Conservation (phyloP, 441 rosid species). For the Pelargonium hybrid region DNA sequence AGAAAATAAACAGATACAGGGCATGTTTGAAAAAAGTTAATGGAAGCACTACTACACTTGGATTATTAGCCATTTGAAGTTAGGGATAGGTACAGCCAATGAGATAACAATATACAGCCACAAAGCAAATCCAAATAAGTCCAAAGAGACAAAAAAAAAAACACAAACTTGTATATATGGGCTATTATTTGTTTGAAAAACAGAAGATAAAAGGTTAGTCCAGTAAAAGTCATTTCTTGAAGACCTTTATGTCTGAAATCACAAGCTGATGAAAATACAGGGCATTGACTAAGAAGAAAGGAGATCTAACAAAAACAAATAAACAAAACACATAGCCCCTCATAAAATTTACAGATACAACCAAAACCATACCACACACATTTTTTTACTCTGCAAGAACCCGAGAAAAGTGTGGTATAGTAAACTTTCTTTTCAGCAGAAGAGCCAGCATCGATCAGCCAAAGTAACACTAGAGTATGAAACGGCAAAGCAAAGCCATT, state of each 20-base stretch:
- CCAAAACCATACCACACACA: background rate
- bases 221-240: background rate
- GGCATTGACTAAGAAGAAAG: constrained; percentile 10
- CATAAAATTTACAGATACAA: background rate
- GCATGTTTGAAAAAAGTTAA: background rate
- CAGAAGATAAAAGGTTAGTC: constrained; percentile 13
- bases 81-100: background rate
- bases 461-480: background rate
- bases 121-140: constrained; percentile 6
- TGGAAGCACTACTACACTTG: background rate
- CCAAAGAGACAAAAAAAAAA: constrained; percentile 7
- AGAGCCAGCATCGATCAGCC: background rate
- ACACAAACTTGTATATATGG: background rate
- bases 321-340: background rate
- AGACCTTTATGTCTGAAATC: background rate
- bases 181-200: too few relatives aligned
- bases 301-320: constrained; percentile 5
- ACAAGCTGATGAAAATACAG: constrained; percentile 10
- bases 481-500: background rate
- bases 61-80: background rate
- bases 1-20: background rate
- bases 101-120: constrained; percentile 6
- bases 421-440: background rate
- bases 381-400: background rate
- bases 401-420: background rate